Base-by-base conservation (phyloP, 163 green algal species). In the Picocystis sp. region DNA sequence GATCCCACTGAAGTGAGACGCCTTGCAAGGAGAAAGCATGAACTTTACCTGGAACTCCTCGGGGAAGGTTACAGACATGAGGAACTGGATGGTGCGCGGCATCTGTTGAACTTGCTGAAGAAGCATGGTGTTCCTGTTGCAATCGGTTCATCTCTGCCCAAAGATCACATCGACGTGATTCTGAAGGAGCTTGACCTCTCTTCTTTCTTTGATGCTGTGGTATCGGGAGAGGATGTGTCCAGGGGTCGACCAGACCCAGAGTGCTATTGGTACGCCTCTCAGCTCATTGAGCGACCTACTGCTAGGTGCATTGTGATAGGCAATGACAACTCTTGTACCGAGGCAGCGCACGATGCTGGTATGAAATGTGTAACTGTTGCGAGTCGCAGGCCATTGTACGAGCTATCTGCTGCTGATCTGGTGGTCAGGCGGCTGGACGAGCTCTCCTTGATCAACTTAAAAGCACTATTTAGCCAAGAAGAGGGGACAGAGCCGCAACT, bases 281-380 rank as follows among this genome's bases (percentile, higher is more conserved):
- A 74, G 60, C 64, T 67, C 43, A 63, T 95, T 11, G 61, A 78
- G 42, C 70, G 85, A 12, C 88, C 88, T 11, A 75, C 84, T 11
- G 65, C 83, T 29, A 79, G 87, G 50, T 93, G 82, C 62, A 78
- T 96, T 0, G 77, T 96, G 0, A 69, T 96, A 2, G 87, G 85
- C 33, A 80, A 80, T 55, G 80, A 64, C 53, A 86, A 87, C 54
- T 72, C 63, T 19, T 72, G 50, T 43, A 65, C 82, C 1, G 78
- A 89, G 52, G 78, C 73, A 21, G 79, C 78, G 15, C 76, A 81
- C 23, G 78, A 89, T 62, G 60, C 77, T 21, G 67, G 72, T 41
- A 75, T 84, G 70, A 56, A 69, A 43, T 73, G 61, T n/a, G 60
- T 86, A 17, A 63, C 73, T 17, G 68, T 84, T n/a, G 69, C 80